Percentiles rank a stretch among this genome's conserved stretches.
phyloP scores from a whole-genome alignment of 208 protist genomes.

The Wallacemonas sp. region DNA sequence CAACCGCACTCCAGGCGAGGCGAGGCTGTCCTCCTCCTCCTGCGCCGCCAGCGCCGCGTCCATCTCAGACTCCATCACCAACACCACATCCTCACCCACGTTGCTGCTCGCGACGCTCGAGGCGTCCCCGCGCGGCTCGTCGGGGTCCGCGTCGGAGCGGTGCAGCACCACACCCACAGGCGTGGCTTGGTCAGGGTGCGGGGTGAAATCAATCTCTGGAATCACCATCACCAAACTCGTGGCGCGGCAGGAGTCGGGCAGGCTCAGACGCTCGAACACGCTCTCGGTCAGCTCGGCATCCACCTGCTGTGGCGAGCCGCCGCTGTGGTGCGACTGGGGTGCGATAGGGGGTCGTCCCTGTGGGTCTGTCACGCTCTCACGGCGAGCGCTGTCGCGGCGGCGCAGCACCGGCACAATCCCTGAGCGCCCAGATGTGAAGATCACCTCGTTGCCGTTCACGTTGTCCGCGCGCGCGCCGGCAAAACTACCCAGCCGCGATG shows the following conservation, averaged over 20 bases:
- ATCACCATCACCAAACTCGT: conserved; percentile 10
- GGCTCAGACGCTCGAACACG: conserved; percentile 9
- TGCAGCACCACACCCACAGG: conserved; percentile 8
- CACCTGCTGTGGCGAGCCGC: background rate
- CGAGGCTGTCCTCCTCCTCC: background rate
- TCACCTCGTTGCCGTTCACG: background rate
- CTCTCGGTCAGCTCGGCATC: conserved; percentile 1
- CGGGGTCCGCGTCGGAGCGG: conserved; percentile 20
- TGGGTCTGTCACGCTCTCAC: background rate
- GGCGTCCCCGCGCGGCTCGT: conserved; percentile 17
- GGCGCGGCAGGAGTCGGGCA: background rate
- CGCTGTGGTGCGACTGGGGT: conserved; percentile 11
- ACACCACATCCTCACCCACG: conserved; percentile 3
- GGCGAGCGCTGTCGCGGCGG: conserved; percentile 7
- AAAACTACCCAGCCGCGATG: background rate
- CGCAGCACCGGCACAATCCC: background rate
- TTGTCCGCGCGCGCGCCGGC: background rate
- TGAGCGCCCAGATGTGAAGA: background rate
- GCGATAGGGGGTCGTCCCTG: background rate
- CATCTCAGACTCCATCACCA: conserved; percentile 14
- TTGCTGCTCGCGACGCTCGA: conserved; percentile 7
- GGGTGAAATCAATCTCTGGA: conserved; percentile 12
- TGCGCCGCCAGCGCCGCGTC: conserved; percentile 4
- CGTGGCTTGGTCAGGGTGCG: conserved; percentile 2
- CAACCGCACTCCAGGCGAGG: background rate